Base-by-base conservation (phyloP, 2,329 filamentous ascomycete species). In the Fusarium solani-melongenae region DNA sequence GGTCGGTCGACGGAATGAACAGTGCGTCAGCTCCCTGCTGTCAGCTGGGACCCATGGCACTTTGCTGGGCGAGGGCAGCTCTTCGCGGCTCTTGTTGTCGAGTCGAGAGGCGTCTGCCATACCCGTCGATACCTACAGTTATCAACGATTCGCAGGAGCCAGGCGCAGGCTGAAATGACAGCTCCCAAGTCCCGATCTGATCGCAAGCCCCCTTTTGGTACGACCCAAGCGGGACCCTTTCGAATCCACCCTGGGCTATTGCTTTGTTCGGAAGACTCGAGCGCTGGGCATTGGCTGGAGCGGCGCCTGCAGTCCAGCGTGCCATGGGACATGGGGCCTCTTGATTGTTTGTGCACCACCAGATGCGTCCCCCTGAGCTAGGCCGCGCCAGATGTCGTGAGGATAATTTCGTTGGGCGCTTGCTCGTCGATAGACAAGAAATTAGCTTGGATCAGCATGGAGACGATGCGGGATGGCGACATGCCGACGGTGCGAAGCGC, bases 321-420 rank as follows among this genome's bases (percentile, higher is more conserved):
- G 31, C 53, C 71, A 74, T 53, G 53, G 41, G 62, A 67, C 72
- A 74, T 74, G 71, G 71, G 60, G 67, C 62, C 34, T 57, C 38
- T 49, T 51, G 15, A 56, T 51, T 60, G 46, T 55, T 34, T 59
- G 51, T 44, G 49, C 33, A 56, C 51, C 51, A 62, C 31, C 44
- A 66, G 58, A 70, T 64, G 61, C 53, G 60, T 74, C 67, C 73
- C 73, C 73, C 73, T 75, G 73, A 75, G 39, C 70, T 75, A 76
- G 62, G 68, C 62, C 64, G 57, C 58, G 51, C 46, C 41, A 55
- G 34, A 56, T 69, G 38, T 51, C 46, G 61, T 66, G 51, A 74
- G 34, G 51, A 62, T 44, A 73, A 74, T 73, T 71, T 73, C 64
- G 66, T 29, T 24, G 27, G 39, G 61, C 71, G 71, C 65, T 72